A percentile compares a stretch with the other conserved stretches of the same genome.
phyloP scores from a whole-genome alignment of 768 basidiomycete species.

The Crucibulum laeve region DNA sequence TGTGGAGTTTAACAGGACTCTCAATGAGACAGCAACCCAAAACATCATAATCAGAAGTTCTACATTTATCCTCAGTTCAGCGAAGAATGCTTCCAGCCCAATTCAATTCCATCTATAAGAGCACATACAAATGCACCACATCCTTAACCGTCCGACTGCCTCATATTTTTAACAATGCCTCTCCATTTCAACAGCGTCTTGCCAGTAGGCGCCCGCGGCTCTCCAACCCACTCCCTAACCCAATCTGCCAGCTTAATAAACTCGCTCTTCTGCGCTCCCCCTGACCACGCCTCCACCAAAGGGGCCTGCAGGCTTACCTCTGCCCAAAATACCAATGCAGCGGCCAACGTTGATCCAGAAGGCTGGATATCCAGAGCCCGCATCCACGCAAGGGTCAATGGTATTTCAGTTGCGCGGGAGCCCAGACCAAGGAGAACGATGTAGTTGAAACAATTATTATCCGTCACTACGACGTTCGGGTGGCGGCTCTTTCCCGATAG shows the following conservation, averaged over 20 bases:
- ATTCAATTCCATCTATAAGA: too few relatives aligned
- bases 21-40: too few relatives aligned
- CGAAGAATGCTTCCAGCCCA: too few relatives aligned
- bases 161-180: slow-evolving; percentile 24
- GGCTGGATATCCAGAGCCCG: slow-evolving; percentile 50
- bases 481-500: slow-evolving; percentile 12
- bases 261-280: slow-evolving; percentile 29
- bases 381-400: slow-evolving; percentile 74
- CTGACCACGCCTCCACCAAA: slow-evolving; percentile 43
- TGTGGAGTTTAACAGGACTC: too few relatives aligned
- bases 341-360: slow-evolving; percentile 47
- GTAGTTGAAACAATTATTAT: slow-evolving; percentile 51
- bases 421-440: slow-evolving; percentile 56
- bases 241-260: slow-evolving; percentile 44
- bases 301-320: slow-evolving; percentile 65
- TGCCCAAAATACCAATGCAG: slow-evolving; percentile 66
- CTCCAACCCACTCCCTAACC: slow-evolving; percentile 57
- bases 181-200: slow-evolving; percentile 29
- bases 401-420: slow-evolving; percentile 52
- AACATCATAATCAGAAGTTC: too few relatives aligned
- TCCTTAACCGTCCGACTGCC: slow-evolving; percentile 15
- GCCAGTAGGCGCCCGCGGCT: slow-evolving; percentile 37
- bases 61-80: too few relatives aligned
- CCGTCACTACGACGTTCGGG: slow-evolving; percentile 37
- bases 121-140: too few relatives aligned